Conservation (phyloP, 352 stramenopile genomes). For the Pythium apleroticum region DNA sequence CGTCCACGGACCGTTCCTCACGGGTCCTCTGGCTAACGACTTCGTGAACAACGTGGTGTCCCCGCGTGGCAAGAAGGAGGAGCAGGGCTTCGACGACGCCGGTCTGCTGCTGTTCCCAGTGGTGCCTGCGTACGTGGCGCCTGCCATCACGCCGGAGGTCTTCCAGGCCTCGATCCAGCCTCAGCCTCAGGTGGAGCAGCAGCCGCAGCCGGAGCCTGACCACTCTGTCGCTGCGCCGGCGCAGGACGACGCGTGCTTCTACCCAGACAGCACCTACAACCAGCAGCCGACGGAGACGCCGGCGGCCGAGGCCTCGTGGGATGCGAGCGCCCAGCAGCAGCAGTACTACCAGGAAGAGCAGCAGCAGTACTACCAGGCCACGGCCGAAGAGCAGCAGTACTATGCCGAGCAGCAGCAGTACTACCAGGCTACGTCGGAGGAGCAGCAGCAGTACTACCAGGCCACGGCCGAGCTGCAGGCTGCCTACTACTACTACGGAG, state of each 20-base stretch:
- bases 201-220: conserved; percentile 22
- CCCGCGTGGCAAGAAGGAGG: conserved; percentile 28
- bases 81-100: conserved; percentile 35
- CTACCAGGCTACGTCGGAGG: conserved; percentile 18
- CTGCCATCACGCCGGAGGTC: conserved; percentile 21
- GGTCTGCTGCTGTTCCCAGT: conserved; percentile 37
- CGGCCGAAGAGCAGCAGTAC: conserved; percentile 14
- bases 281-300: neutral
- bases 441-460: conserved; percentile 17
- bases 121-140: conserved; percentile 30
- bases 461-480: neutral
- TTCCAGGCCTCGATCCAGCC: conserved; percentile 24
- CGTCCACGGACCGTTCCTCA: conserved; percentile 38
- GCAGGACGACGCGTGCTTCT: conserved; percentile 14
- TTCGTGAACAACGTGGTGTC: conserved; percentile 33
- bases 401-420: conserved; percentile 23
- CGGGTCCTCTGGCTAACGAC: conserved; percentile 38
- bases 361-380: conserved; percentile 24
- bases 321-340: conserved; percentile 13
- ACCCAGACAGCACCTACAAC: conserved; percentile 10
- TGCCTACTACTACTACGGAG: conserved; percentile 18
- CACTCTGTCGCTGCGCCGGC: neutral
- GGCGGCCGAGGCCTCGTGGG: neutral
- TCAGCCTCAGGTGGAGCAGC: conserved; percentile 4
- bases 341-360: conserved; percentile 25